phyloP scores from a whole-genome alignment of 192 early-diverging fungal species.

The Coemansia sp. region DNA sequence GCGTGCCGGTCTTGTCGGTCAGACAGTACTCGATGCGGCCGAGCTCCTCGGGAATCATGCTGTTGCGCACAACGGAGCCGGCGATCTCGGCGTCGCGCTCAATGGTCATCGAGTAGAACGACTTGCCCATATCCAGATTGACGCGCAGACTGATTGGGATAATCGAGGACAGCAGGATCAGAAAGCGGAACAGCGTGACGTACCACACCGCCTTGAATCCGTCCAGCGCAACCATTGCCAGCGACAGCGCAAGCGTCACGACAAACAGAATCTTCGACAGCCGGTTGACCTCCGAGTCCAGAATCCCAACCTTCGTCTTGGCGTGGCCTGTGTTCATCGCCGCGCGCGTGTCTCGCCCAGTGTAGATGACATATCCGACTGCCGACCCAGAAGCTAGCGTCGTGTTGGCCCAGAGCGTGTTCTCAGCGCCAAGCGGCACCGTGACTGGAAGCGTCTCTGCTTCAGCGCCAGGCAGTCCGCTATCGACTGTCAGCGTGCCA shows the following conservation, averaged over 20 bases:
- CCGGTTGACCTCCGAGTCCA: slow-evolving; percentile 89
- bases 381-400: slow-evolving; percentile 89
- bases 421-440: slow-evolving; percentile 81
- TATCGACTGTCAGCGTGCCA: slow-evolving; percentile 64
- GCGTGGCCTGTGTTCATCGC: slow-evolving; percentile 96
- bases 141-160: slow-evolving; percentile 95
- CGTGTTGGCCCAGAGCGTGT: slow-evolving; percentile 95
- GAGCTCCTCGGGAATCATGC: slow-evolving; percentile 94
- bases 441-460: slow-evolving; percentile 8
- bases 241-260: slow-evolving; percentile 78
- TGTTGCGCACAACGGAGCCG: slow-evolving; percentile 87
- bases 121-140: slow-evolving; percentile 97
- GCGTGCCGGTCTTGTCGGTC: slow-evolving; percentile 94
- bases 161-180: slow-evolving; percentile 94
- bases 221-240: slow-evolving; percentile 86
- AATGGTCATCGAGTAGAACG: slow-evolving; percentile 88
- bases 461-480: slow-evolving; percentile 4
- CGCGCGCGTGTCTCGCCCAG: slow-evolving; percentile 90
- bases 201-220: slow-evolving; percentile 91
- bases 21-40: slow-evolving; percentile 91
- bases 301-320: slow-evolving; percentile 85
- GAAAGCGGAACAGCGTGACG: slow-evolving; percentile 87
- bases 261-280: slow-evolving; percentile 91
- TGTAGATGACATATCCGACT: slow-evolving; percentile 86
- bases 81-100: slow-evolving; percentile 82